phyloP scores from a whole-genome alignment of 2,329 filamentous ascomycete species.

The Phialocephala subalpina region DNA sequence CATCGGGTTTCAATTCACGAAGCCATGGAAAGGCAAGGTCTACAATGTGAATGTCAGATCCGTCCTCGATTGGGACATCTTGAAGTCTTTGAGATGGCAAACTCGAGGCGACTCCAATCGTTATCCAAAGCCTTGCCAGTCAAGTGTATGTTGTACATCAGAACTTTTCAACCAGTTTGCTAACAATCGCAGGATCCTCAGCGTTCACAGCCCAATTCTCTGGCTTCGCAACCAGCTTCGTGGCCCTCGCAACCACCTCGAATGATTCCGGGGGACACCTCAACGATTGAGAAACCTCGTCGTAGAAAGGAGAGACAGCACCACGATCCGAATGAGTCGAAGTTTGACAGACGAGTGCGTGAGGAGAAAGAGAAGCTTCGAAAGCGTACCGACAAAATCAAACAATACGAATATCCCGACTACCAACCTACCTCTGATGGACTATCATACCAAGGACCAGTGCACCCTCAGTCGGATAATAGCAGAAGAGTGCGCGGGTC shows the following conservation, averaged over 20 bases:
- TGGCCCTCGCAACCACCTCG: neutral
- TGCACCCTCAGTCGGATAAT: too few species aligned
- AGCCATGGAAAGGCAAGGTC: neutral
- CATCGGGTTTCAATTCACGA: constrained; percentile 1
- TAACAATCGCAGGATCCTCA: neutral
- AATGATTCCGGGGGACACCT: neutral
- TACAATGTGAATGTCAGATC: neutral
- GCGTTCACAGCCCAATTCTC: too few species aligned
- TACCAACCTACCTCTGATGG: neutral
- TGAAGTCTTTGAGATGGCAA: constrained; percentile 10
- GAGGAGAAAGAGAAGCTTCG: neutral
- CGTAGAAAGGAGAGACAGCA: neutral
- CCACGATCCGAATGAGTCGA: neutral
- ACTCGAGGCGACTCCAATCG: constrained; percentile 9
- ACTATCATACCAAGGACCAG: neutral
- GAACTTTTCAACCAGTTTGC: neutral
- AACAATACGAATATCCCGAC: neutral
- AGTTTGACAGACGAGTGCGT: neutral
- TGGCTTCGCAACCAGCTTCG: too few species aligned
- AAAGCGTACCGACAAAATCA: neutral
- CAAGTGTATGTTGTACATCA: neutral
- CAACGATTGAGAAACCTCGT: neutral
- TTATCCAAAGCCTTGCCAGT: constrained; percentile 12
- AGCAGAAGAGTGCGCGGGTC: neutral
- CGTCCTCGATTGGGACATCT: constrained; percentile 11